phyloP scores from a whole-genome alignment of 148 eudicot species.

The Fallopia convolvulus region DNA sequence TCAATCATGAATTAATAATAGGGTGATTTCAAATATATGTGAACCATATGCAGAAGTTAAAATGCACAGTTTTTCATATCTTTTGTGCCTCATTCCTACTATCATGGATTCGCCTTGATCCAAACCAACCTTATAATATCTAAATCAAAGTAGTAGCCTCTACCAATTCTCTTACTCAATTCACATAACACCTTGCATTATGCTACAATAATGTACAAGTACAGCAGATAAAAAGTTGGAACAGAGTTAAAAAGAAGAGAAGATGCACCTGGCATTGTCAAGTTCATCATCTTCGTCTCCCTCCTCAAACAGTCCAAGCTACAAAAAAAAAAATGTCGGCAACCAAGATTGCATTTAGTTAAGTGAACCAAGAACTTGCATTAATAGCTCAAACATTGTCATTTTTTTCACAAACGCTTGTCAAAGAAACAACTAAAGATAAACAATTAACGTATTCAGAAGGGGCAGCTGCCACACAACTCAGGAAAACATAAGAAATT shows the following conservation, averaged over 20 bases:
- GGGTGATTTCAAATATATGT: not conserved
- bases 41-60: not conserved
- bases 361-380: not conserved
- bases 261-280: constrained; percentile 43
- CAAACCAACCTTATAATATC: not conserved
- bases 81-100: not conserved
- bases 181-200: not conserved
- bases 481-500: not conserved
- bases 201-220: not conserved
- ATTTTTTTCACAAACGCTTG: not conserved
- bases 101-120: constrained; percentile 1
- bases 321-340: constrained; percentile 4
- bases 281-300: constrained; percentile 28
- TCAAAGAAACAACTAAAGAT: not conserved
- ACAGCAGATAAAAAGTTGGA: not conserved
- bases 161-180: not conserved
- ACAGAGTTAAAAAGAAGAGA: not conserved
- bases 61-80: not conserved
- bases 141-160: not conserved
- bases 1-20: not conserved
- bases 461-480: no score
- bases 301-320: constrained; percentile 60
- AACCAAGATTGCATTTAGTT: not conserved
- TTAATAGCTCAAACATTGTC: not conserved
- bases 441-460: not conserved